Evolutionary conservation across 768 basidiomycete species (phyloP).

Genomic region (Boletus bicolor): DNA sequence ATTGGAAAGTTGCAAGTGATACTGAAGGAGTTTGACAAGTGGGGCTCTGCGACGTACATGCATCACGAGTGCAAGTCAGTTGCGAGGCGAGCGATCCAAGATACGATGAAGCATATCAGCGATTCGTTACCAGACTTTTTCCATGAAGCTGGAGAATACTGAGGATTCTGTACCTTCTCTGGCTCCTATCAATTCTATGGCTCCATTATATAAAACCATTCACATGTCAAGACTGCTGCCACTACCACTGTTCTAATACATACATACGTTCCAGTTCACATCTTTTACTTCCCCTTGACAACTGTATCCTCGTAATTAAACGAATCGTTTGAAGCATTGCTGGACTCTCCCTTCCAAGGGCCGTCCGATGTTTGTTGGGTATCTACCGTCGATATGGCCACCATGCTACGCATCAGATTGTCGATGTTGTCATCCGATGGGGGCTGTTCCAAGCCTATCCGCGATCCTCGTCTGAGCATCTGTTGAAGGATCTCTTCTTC

Average conservation of each 20-base stretch:
- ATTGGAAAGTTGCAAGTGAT: slow-evolving; percentile 61
- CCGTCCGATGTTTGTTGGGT: slow-evolving; percentile 22
- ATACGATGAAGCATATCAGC: slow-evolving; percentile 53
- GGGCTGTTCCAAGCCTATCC: slow-evolving; percentile 33
- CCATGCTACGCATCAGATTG: slow-evolving; percentile 40
- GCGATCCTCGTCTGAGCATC: slow-evolving; percentile 35
- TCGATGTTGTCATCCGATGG: slow-evolving; percentile 39
- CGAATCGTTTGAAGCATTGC: slow-evolving; percentile 12
- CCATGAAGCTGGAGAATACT: slow-evolving; percentile 34
- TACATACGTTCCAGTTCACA: slow-evolving; percentile 7
- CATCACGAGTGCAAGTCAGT: slow-evolving; percentile 66
- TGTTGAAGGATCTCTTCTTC: slow-evolving; percentile 45
- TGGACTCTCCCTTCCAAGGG: slow-evolving; percentile 27
- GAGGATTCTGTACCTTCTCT: neutral
- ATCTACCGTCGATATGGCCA: slow-evolving; percentile 26
- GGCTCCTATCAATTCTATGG: neutral
- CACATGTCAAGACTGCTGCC: neutral
- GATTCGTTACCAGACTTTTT: slow-evolving; percentile 66
- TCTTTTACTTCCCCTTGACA: slow-evolving; percentile 25
- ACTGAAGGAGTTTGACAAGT: slow-evolving; percentile 64
- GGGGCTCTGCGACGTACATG: slow-evolving; percentile 76
- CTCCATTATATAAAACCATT: neutral
- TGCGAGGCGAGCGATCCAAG: slow-evolving; percentile 55
- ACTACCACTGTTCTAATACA: neutral
- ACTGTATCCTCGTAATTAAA: slow-evolving; percentile 26